A percentile compares a stretch with the other conserved stretches of the same genome.
Conservation (phyloP, 2,329 filamentous ascomycete genomes). For the Talaromyces pinophilus region DNA sequence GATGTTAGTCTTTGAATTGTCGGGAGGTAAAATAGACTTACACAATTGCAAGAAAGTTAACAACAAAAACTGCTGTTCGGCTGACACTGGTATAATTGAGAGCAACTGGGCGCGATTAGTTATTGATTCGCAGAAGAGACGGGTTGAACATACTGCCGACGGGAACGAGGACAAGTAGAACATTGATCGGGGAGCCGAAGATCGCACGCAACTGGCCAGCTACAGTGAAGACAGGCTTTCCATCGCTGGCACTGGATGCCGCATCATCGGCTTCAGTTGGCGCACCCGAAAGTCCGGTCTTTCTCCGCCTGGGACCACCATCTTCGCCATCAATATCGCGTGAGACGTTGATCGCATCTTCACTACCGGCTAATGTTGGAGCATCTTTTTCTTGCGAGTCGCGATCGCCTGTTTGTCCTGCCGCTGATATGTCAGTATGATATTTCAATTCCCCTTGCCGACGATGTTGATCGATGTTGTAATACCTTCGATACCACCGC, state of each 20-base stretch:
- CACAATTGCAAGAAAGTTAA: constrained; percentile 94
- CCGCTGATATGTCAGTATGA: constrained; percentile 27
- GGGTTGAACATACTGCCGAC: constrained; percentile 57
- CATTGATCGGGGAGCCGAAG: constrained; percentile 82
- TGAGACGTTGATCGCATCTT: constrained; percentile 29
- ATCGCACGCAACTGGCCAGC: constrained; percentile 58
- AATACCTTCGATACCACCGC: constrained; percentile 31
- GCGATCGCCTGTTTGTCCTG: constrained; percentile 4
- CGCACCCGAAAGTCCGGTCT: constrained; percentile 25
- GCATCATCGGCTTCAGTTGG: constrained; percentile 24
- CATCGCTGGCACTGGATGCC: constrained; percentile 24
- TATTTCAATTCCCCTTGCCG: constrained; percentile 31
- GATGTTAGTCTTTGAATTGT: background rate
- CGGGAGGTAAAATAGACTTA: constrained; percentile 25
- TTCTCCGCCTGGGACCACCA: constrained; percentile 17
- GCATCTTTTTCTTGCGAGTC: constrained; percentile 11
- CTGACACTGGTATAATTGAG: constrained; percentile 65
- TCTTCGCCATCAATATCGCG: constrained; percentile 24
- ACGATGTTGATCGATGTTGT: constrained; percentile 25
- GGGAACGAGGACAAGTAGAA: constrained; percentile 76
- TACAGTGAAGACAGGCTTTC: constrained; percentile 40
- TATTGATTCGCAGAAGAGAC: constrained; percentile 20
- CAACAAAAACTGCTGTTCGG: constrained; percentile 70
- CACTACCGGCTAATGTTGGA: constrained; percentile 28
- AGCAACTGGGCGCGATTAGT: constrained; percentile 51